Base-by-base conservation (phyloP, 176 grass and related monocot species). In the Oryza punctata region DNA sequence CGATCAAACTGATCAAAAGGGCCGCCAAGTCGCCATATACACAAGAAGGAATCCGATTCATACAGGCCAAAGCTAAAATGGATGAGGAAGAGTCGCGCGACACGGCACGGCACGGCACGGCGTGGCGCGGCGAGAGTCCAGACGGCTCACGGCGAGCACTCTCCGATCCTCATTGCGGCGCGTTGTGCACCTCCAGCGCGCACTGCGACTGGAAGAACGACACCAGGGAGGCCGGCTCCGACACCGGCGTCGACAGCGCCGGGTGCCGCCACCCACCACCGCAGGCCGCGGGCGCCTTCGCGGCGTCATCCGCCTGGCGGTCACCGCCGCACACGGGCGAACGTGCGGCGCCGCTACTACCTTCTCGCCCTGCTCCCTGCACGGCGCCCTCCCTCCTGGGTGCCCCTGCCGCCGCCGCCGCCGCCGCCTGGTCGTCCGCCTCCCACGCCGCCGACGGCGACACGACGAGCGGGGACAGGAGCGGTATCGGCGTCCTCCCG, bases 211-310 rank as follows among this genome's bases (percentile, higher is more conserved):
- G 40, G 84, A 90, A 90, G 6, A 83, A 28, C 60, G 74, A 69
- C 69, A 73, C 47, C 38, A 96, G 73, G 26, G 94, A 88, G 46
- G 74, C 76, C 19, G 86, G 91, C 84, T 91, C 91, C n/a, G 72
- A 66, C 44, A 84, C 71, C 38, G 81, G 87, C 76, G 81, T 32
- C 66, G 85, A 54, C 13, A 90, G 76, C 10, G 77, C 91, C 7
- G 91, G 94, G 50, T 88, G 91, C 63, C 76, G 78, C 91, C 86
- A 91, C 47, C 80, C 83, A 3, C 52, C 41, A 15, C 50, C 40
- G 12, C 32, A 12, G 1, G 81, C 25, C 21, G 67, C 13, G 1
- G 81, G 30, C 21, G 67, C 13, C 25, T 49, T 50, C 43, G 25
- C 21, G 1, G 33, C 67, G 10, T 67, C 83, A 16, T 82, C 63